Evolutionary conservation across 495 filamentous ascomycete genomes (phyloP).

Genomic region (Aspergillus carlsbadensis): DNA sequence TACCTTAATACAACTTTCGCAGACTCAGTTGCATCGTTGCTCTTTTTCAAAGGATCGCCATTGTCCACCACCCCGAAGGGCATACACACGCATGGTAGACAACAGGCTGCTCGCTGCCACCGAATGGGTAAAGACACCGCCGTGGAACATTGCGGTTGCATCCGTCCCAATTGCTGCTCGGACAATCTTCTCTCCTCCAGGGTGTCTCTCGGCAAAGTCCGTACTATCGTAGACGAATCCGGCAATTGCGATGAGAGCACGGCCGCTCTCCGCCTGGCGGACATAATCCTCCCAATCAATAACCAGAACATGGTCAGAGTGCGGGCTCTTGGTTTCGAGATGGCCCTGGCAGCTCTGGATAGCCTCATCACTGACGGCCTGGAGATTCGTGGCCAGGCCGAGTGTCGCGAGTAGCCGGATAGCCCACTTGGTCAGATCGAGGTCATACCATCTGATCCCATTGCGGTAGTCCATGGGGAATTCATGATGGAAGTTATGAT

Average conservation of each 20-base stretch:
- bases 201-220: neutral
- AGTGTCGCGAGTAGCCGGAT: neutral
- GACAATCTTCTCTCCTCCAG: neutral
- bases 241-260: neutral
- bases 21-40: no score
- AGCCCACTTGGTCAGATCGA: conserved; percentile 1
- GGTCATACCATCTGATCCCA: neutral
- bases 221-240: neutral
- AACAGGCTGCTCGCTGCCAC: no score
- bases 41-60: no score
- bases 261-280: neutral
- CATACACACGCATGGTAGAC: no score
- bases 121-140: no score
- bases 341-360: no score
- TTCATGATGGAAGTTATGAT: neutral
- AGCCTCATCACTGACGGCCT: no score
- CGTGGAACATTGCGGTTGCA: no score
- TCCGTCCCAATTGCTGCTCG: no score
- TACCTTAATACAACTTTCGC: no score
- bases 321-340: neutral
- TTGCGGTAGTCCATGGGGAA: neutral
- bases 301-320: neutral
- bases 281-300: neutral
- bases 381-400: neutral
- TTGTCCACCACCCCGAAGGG: no score